Base-by-base conservation (phyloP, 2,329 filamentous ascomycete genomes). In the Bertia moriformis region DNA sequence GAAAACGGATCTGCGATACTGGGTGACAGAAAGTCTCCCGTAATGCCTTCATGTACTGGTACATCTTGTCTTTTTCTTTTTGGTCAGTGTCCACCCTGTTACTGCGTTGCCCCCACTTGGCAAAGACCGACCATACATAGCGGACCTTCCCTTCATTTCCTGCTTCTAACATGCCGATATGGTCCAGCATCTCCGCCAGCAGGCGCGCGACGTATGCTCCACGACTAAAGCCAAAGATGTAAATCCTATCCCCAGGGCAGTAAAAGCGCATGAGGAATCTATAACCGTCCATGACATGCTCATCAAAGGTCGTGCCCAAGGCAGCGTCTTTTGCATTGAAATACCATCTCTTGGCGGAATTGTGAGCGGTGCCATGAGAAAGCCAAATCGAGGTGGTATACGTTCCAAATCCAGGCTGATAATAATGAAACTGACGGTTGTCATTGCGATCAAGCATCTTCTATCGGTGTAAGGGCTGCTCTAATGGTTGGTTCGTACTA, bases 271-370 rank as follows among this genome's bases (percentile, higher is more conserved):
- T 67, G 40, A 71, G 54, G 51, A 74, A 69, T 45, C 65, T 66
- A 51, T 78, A 78, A 13, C 70, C 73, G 13, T 65, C 71, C 63
- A 77, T 72, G 20, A 77, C 72, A 57, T 78, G 73, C 37, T 71
- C 58, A 40, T 67, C 71, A 42, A 78, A 75, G 0, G 68, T 71
- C 4, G 68, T 69, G 3, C 73, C 73, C 45, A 78, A 52, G 17
- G 72, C 72, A 17, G 67, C 69, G 46, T 78, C 72, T n/a, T 29
- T 29, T 29, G 24, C 24, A 10, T 29, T 29, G 10, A 29, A n/a
- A 29, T 29, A 29, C n/a, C 10, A 10, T 10, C 10, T 10, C n/a
- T 29, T 29, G 24, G n/a, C 24, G 10, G 10, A 10, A n/a, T 29
- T 29, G 24, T 10, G 10, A 10, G 10, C 10, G 24, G 10, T n/a